Percentiles rank a stretch among this genome's conserved stretches.
Conservation (phyloP, 768 basidiomycete genomes). For the Epithele typhae region DNA sequence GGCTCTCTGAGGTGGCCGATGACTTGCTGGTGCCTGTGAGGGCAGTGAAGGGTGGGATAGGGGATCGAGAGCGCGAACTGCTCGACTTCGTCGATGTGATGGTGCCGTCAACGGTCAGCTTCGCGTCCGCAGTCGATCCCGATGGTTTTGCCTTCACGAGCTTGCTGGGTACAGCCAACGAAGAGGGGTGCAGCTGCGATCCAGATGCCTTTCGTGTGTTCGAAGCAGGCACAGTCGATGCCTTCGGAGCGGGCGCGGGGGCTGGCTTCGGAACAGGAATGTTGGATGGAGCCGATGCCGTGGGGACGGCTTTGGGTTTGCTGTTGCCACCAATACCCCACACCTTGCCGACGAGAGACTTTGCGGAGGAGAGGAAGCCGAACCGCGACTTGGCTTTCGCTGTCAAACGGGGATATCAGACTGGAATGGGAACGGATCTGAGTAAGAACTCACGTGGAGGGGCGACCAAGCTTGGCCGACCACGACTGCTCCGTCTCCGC, state of each 20-base stretch:
- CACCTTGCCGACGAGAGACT: conserved; percentile 66
- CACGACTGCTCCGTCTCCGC: conserved; percentile 65
- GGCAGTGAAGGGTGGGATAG: conserved; percentile 23
- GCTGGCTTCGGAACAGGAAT: conserved; percentile 26
- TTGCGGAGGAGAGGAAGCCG: conserved; percentile 67
- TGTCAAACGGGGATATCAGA: conserved; percentile 7
- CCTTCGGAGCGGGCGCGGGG: conserved; percentile 4
- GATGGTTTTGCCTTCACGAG: conserved; percentile 5
- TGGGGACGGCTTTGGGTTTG: conserved; percentile 20
- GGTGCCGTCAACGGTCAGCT: conserved; percentile 2
- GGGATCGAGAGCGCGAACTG: conserved; percentile 18
- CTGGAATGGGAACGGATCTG: too few relatives aligned
- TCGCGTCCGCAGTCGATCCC: not conserved
- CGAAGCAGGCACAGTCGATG: conserved; percentile 4
- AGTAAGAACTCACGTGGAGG: conserved; percentile 32
- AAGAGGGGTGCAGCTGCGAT: conserved; percentile 5
- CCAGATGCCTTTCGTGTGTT: conserved; percentile 12
- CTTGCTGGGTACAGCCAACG: conserved; percentile 11
- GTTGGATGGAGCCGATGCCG: conserved; percentile 19
- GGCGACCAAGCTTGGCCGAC: conserved; percentile 35
- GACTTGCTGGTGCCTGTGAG: conserved; percentile 7
- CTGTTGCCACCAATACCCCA: conserved; percentile 55
- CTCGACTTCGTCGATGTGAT: conserved; percentile 12
- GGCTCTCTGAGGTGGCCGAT: conserved; percentile 2
- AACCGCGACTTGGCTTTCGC: conserved; percentile 50